Evolutionary conservation across 495 filamentous ascomycete species (phyloP), one percentile per base, ranked within the genome.

Genomic region (Astrocystis sublimbata): DNA sequence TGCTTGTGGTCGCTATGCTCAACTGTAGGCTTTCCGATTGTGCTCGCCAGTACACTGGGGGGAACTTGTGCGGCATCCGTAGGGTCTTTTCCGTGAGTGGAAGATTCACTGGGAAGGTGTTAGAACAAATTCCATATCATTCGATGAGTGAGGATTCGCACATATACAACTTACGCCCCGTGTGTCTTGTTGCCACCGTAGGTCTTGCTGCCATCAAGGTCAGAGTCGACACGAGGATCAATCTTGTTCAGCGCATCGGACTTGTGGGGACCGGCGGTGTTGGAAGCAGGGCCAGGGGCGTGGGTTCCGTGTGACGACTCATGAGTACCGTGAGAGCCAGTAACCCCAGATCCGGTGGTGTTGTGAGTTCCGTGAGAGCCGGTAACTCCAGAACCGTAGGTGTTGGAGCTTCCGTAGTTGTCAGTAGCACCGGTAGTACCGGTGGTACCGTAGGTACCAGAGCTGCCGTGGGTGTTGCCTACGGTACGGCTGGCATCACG

Each of bases 141-240:
- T n/a, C n/a, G n/a, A n/a, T n/a, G n/a, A n/a, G n/a, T n/a, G n/a
- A n/a, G n/a, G n/a, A n/a, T n/a, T n/a, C n/a, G n/a, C n/a, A n/a
- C n/a, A n/a, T 35, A 21, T 50, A 54, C 30, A 67, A 79, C 77
- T 78, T 76, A 81, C 76, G 76, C 75, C 74, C 72, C 74, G 59
- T 72, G 77, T 23, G 78, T 80, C 68, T 72, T 79, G 75, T 78
- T 71, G 47, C 71, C 75, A 31, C 79, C 79, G 26, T 74, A 1
- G n/a, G 79, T 81, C 62, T 64, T 62, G 67, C 73, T 76, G 50
- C 74, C 69, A 66, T 81, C 78, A 0, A 79, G 75, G 55, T 84
- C 76, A 0, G 74, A 79, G 66, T 83, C 82, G 50, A 84, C 78
- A 33, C 82, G 76, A 13, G 84, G 85, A 47, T 86, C 81, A 7